A percentile compares a stretch with the other conserved stretches of the same genome.
Conservation (phyloP, 1,284 basidiomycete species). For the Meira miltonrushii region DNA sequence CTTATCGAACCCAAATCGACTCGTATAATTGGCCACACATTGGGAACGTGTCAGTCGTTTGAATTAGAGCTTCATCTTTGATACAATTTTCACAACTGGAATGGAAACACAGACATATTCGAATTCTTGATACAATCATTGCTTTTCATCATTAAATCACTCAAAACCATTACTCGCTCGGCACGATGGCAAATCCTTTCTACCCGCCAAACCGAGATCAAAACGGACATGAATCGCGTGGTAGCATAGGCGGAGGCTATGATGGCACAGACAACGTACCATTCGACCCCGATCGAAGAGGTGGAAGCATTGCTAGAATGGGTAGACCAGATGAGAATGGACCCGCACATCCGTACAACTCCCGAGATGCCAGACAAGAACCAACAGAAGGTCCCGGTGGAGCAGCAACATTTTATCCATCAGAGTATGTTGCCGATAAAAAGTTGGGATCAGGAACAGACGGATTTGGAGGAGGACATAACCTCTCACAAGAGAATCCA, state of each 20-base stretch:
- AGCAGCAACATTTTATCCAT: conserved; percentile 3
- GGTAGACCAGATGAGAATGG: conserved; percentile 16
- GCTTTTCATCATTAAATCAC: too few species aligned
- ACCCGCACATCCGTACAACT: conserved; percentile 13
- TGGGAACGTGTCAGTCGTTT: too few species aligned
- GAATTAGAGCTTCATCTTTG: too few species aligned
- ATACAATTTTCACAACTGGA: too few species aligned
- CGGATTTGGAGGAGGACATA: not conserved
- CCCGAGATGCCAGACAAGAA: conserved; percentile 23
- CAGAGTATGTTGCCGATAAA: not conserved
- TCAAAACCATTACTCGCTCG: not conserved
- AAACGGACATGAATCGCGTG: conserved; percentile 4
- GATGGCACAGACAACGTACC: conserved; percentile 1
- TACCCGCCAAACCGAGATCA: conserved; percentile 18
- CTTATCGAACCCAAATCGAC: too few species aligned
- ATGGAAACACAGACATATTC: too few species aligned
- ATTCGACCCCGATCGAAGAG: conserved; percentile 6
- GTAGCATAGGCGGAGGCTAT: conserved; percentile 17
- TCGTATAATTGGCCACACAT: too few species aligned
- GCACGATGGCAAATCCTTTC: conserved; percentile 24
- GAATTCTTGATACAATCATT: too few species aligned
- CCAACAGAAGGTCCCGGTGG: conserved; percentile 8
- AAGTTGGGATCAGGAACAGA: not conserved
- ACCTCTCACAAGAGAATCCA: not conserved
- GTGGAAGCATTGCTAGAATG: conserved; percentile 1